Percentiles rank a stretch among this genome's conserved stretches.
phyloP scores from a whole-genome alignment of 768 basidiomycete species.

The Hygrophorus russula region DNA sequence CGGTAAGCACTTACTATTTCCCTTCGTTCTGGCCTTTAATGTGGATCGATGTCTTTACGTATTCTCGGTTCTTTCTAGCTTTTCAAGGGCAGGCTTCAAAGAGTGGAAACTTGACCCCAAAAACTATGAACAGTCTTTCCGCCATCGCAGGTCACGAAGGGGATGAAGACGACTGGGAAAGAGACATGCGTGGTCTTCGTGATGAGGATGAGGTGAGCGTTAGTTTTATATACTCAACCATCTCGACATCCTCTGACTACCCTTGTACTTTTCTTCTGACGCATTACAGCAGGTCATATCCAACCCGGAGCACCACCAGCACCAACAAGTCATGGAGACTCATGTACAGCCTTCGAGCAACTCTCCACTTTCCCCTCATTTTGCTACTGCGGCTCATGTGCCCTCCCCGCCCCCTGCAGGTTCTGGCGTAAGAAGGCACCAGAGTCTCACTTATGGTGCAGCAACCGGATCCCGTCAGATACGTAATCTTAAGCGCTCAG shows the following conservation, averaged over 20 bases:
- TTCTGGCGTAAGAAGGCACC: slow-evolving; percentile 67
- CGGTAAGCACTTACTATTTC: slow-evolving; percentile 28
- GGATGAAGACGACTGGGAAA: slow-evolving; percentile 84
- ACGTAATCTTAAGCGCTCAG: slow-evolving; percentile 58
- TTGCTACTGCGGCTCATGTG: slow-evolving; percentile 31
- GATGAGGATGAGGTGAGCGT: slow-evolving; percentile 57
- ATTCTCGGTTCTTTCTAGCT: slow-evolving; percentile 22
- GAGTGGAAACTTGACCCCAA: slow-evolving; percentile 54
- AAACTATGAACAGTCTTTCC: slow-evolving; percentile 70
- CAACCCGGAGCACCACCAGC: slow-evolving; percentile 20
- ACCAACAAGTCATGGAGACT: slow-evolving; percentile 39
- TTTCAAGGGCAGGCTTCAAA: slow-evolving; percentile 42
- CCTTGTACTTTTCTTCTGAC: slow-evolving; percentile 9
- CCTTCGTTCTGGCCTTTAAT: slow-evolving; percentile 8
- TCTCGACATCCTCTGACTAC: slow-evolving; percentile 5
- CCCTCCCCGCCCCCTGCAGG: slow-evolving; percentile 66
- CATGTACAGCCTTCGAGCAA: slow-evolving; percentile 26
- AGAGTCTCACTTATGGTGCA: slow-evolving; percentile 67
- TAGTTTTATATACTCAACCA: not conserved
- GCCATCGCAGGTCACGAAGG: slow-evolving; percentile 82
- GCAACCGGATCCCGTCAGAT: slow-evolving; percentile 31
- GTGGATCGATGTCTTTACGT: slow-evolving; percentile 8
- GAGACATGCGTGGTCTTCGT: slow-evolving; percentile 41
- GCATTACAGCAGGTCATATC: slow-evolving; percentile 12
- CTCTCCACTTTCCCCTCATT: slow-evolving; percentile 59